Base-by-base conservation (phyloP, 441 rosid genomes). In the Omphalea diandra region DNA sequence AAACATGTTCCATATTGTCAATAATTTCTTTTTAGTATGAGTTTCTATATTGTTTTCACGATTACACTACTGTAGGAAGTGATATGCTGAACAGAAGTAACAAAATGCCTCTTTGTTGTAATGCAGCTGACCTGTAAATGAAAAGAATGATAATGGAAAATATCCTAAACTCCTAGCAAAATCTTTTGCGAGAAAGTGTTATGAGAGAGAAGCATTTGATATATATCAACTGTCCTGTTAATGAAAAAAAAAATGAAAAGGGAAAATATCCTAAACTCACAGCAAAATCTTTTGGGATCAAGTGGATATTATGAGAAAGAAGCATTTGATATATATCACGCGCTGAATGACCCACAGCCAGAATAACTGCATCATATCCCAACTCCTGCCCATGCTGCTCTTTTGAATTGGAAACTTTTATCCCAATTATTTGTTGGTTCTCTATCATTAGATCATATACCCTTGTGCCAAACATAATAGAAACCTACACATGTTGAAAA, bases 301-400 rank as follows among this genome's bases (percentile, higher is more conserved):
- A 69, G 67, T 87, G 88, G 27, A 89, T 71, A 75, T 90, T 82
- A 77, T 87, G 99, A 74, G 94, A 86, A 83, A 86, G 91, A 84
- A 94, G 97, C 91, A 86, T 91, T 68, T 89, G 87, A 82, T 94
- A 94, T 47, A 83, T 73, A 70, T 91, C 99, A 69, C 96, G 96
- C 62, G 97, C 97, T 79, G 99, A 94, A 83, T 94, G 98, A 68
- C 97, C 98, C 65, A 89, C 97, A 49, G 97, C 98, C 68, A 94
- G 87, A 76, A 94, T 76, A 59, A 90, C 91, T 10, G 95, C 92
- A 80, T 91, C 98, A 79, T 65, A 86, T n/a, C 68, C 82, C 75
- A 82, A 69, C 70, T 77, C 65, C 73, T 79, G 76, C 65, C 79
- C 63, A 74, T 77, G 79, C 64, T 60, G 70, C 65, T 85, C 75